Base-by-base conservation (phyloP, 805 yeast species). In the Yarrowia yakushimensis region DNA sequence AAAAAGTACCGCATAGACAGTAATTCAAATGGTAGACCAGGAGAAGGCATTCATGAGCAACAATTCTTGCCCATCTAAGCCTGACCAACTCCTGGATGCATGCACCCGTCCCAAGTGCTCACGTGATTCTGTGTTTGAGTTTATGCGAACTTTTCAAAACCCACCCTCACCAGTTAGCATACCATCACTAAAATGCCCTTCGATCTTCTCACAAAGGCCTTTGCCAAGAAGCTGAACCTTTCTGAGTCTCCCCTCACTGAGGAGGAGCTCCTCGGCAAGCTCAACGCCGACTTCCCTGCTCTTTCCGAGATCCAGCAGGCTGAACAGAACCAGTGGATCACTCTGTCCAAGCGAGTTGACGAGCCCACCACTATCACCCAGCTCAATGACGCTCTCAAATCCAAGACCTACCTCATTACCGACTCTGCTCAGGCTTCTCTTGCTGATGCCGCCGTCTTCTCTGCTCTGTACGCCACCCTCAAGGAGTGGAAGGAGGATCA, bases 261-360 rank as follows among this genome's bases (percentile, higher is more conserved):
- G 48, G 61, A 55, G 61, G 61, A 55, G 36, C 61, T 55, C 20
- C 48, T 55, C 11, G 61, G 61, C 7, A 55, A 55, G 39, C 61
- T 55, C 61, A 37, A 55, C 39, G 61, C 48, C 30, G 61, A 55
- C 30, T 55, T 55, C 48, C 61, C 61, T 20, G 37, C 61, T 39
- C 61, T 55, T 30, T 39, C 48, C 22, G 82, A 80, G 63, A 64
- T 70, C 42, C 88, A 86, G 76, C 78, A 80, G 70, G 96, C 96
- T 22, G 79, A 86, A 67, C 79, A 82, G 66, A 81, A 91, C 33
- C 97, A 92, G 76, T 88, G 93, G 86, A 79, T 79, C 64, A 85
- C 96, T 4, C 79, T 91, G 60, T 79, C 92, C n/a, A 74, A 78
- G 63, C 79, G 86, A 68, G 75, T 88, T 66, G 85, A 87, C 46